These are phyloP conservation scores for Collybia sordida DNA, from an alignment of 768 basidiomycete species.

Conservation along the genomic window DNA sequence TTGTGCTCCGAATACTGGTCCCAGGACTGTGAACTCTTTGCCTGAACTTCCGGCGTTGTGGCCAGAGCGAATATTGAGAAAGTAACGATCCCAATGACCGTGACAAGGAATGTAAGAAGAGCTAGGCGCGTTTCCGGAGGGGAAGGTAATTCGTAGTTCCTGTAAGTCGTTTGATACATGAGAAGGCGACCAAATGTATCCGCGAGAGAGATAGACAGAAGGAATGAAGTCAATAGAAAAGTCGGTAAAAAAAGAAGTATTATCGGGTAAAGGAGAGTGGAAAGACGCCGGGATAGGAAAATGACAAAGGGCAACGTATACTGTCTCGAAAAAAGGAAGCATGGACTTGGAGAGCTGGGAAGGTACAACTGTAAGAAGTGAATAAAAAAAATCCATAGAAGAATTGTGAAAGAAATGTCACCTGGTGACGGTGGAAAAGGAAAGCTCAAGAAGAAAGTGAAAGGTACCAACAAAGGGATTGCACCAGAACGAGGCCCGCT, in stretches of 20 bases:
- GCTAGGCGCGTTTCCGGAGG: constrained; percentile 49
- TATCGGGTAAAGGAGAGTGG: constrained; percentile 35
- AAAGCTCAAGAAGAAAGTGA: constrained; percentile 40
- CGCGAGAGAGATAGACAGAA: constrained; percentile 48
- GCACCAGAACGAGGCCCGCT: constrained; percentile 28
- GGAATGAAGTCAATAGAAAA: constrained; percentile 38
- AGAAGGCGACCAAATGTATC: constrained; percentile 20
- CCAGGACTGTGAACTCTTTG: constrained; percentile 31
- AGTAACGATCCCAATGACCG: constrained; percentile 30
- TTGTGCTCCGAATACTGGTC: constrained; percentile 45
- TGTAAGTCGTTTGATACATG: constrained; percentile 1
- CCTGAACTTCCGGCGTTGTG: constrained; percentile 14
- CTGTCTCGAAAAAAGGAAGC: constrained; percentile 39
- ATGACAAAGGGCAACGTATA: constrained; percentile 43
- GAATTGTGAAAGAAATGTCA: constrained; percentile 35
- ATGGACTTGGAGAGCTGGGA: constrained; percentile 41
- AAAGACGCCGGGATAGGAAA: constrained; percentile 38
- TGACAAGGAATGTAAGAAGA: constrained; percentile 36
- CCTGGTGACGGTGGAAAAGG: constrained; percentile 42
- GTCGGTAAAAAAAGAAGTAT: constrained; percentile 49
- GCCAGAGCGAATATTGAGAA: constrained; percentile 32
- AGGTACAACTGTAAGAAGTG: constrained; percentile 48
- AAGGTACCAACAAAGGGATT: constrained; percentile 36
- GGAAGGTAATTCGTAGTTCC: constrained; percentile 17
- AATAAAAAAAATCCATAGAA: constrained; percentile 39